Base-by-base conservation (phyloP, 805 yeast species). In the Zygosaccharomyces pseudorouxii region DNA sequence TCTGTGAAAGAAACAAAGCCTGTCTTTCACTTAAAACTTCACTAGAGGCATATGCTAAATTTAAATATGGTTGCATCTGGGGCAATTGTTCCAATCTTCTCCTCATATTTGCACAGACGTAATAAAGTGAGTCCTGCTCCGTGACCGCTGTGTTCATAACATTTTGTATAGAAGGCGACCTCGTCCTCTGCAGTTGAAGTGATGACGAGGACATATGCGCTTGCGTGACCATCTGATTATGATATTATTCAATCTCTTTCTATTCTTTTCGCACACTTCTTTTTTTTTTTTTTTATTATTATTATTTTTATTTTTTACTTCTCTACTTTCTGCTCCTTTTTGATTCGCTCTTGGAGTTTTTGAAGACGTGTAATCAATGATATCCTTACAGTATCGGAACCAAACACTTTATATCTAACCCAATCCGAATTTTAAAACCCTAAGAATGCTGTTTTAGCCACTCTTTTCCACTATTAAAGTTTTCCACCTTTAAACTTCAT, bases 11-110 rank as follows among this genome's bases (percentile, higher is more conserved):
- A 4, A 69, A 50, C 35, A 71, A 67, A 0, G 89, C 86, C 67
- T 86, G 93, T 56, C 82, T 84, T 60, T 85, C 92, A 40, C 86
- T 79, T 42, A 80, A 70, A 29, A 76, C 78, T 60, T 85, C 90
- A 5, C 89, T 86, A 11, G 81, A 73, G 10, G 77, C 71, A 62
- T 76, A 77, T 2, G 92, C 90, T 31, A 80, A 69, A 46, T 77
- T 76, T 50, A 86, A 62, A 63, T 80, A 85, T 35, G 89, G 84
- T 31, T 75, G 77, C 75, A 89, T 74, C 16, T 84, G 89, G 0
- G 85, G 80, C 19, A 86, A 75, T 36, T 71, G 68, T 46, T 77
- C 79, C 30, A 89, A 66, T 50, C 84, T 68, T 49, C 69, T 72
- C 59, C 80, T 76, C 47, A 87, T 71, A 25, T 71, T 72, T 20